Evolutionary conservation across 306 rosid species (phyloP).

Genomic region (Vigna reflexopilosa): DNA sequence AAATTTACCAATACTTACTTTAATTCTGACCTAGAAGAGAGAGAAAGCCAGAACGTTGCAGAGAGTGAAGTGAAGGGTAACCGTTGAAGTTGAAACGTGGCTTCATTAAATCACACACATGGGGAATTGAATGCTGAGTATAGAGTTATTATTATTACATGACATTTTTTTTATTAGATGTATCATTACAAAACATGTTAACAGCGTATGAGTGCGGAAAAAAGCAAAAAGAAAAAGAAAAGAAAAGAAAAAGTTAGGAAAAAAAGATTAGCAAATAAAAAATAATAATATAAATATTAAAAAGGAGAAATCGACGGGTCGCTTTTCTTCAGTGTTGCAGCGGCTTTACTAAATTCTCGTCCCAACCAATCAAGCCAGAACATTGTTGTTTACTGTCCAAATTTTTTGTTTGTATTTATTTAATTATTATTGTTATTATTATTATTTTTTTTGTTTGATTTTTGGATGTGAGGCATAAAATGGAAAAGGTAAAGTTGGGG

Average conservation of each 20-base stretch:
- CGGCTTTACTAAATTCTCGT: constrained; percentile 56
- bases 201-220: background rate
- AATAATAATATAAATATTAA: background rate
- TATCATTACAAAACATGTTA: constrained; percentile 37
- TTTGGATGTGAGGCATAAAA: background rate
- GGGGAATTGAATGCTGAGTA: constrained; percentile 25
- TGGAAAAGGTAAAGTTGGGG: constrained; percentile 37
- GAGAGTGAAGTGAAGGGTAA: too few relatives aligned
- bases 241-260: background rate
- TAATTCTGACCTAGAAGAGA: too few relatives aligned
- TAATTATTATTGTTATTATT: background rate
- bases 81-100: constrained; percentile 26
- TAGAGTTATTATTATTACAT: constrained; percentile 30
- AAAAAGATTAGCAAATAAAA: background rate
- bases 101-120: constrained; percentile 34
- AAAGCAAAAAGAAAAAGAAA: background rate
- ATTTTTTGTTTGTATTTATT: constrained; percentile 1
- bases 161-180: background rate
- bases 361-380: constrained; percentile 49
- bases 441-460: background rate
- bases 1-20: background rate
- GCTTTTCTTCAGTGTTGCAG: constrained; percentile 48
- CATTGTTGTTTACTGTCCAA: constrained; percentile 33
- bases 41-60: too few relatives aligned
- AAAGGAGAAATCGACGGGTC: constrained; percentile 33